Conservation (phyloP, 2,329 filamentous ascomycete genomes). For the Xylaria sp. region DNA sequence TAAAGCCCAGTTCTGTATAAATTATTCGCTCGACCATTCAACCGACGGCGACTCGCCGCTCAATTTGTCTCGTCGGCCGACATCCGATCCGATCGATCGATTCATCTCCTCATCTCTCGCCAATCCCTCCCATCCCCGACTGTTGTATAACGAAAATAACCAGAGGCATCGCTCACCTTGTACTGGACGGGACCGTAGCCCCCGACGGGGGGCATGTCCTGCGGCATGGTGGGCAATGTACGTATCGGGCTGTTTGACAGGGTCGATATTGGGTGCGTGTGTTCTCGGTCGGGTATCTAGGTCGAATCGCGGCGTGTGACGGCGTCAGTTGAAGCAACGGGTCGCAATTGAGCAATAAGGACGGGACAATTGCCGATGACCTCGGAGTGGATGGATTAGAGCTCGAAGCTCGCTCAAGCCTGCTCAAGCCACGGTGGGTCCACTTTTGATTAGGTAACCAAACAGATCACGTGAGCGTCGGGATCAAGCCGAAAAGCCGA, state of each 20-base stretch:
- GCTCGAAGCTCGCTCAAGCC: neutral
- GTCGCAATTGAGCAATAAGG: conserved; percentile 6
- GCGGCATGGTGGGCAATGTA: conserved; percentile 73
- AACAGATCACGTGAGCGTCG: conserved; percentile 19
- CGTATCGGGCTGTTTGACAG: neutral
- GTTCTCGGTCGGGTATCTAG: neutral
- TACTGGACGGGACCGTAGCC: conserved; percentile 98
- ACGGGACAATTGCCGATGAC: conserved; percentile 6
- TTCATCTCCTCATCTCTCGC: no score
- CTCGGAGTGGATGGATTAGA: neutral
- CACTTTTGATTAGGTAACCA: conserved; percentile 5
- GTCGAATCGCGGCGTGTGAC: neutral
- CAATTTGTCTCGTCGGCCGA: neutral
- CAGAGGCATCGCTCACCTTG: conserved; percentile 70
- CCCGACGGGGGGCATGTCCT: conserved; percentile 95
- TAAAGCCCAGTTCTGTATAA: no score
- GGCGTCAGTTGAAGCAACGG: conserved; percentile 2
- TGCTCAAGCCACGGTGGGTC: neutral
- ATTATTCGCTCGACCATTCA: no score
- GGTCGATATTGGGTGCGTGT: neutral
- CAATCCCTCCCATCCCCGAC: neutral
- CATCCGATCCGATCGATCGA: no score
- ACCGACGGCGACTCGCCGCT: neutral
- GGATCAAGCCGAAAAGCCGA: no score
- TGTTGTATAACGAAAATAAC: neutral